A percentile compares a stretch with the other conserved stretches of the same genome.
Conservation (phyloP, 139 green algal genomes). For the Volvox africanus region DNA sequence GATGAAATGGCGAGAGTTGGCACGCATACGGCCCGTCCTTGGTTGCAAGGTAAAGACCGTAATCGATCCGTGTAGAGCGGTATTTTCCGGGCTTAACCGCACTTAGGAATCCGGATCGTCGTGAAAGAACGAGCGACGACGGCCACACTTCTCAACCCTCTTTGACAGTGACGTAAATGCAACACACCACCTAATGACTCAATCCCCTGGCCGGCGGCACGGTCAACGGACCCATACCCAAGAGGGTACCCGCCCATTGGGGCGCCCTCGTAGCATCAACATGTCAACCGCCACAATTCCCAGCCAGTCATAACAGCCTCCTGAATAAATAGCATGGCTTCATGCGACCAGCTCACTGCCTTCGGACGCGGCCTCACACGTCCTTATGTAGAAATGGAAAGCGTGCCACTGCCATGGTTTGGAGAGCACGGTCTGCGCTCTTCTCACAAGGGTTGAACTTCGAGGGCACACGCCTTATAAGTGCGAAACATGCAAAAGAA, state of each 20-base stretch:
- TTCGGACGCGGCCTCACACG: neutral
- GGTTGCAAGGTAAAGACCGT: neutral
- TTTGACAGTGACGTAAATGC: neutral
- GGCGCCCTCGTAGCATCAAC: neutral
- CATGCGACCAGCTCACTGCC: constrained; percentile 17
- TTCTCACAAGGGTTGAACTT: constrained; percentile 18
- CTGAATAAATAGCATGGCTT: neutral
- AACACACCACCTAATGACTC: neutral
- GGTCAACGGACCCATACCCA: neutral
- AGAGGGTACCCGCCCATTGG: neutral
- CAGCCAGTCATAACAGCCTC: neutral
- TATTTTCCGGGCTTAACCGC: neutral
- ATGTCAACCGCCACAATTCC: neutral
- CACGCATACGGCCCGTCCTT: neutral
- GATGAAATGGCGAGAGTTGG: neutral
- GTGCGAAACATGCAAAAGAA: constrained; percentile 14
- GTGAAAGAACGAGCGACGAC: neutral
- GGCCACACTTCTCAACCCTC: neutral
- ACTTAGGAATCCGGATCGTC: neutral
- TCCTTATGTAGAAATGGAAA: neutral
- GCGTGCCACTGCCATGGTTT: neutral
- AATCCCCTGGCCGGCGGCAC: neutral
- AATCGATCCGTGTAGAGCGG: neutral
- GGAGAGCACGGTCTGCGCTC: neutral
- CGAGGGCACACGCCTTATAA: neutral